Evolutionary conservation across 2,329 filamentous ascomycete genomes (phyloP).

Genomic region (Exophiala sp.): DNA sequence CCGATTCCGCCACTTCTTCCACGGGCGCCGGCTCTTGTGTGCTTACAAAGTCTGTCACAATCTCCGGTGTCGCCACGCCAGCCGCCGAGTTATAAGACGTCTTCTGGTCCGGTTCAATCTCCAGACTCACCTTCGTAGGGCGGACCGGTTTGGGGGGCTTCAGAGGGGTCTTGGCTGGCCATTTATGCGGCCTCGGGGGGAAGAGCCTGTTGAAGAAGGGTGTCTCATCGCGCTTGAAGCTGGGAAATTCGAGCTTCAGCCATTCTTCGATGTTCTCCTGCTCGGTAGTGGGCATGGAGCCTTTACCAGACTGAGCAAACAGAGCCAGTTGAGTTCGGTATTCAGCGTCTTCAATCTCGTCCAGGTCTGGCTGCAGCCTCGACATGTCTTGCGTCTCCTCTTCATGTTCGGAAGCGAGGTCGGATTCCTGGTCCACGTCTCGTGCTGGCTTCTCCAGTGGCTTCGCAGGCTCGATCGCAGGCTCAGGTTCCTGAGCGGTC

Average conservation of each 20-base stretch:
- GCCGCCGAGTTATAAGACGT: conserved; percentile 69
- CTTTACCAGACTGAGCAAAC: conserved; percentile 42
- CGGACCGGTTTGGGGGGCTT: conserved; percentile 77
- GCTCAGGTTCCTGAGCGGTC: conserved; percentile 8
- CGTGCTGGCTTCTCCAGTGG: conserved; percentile 13
- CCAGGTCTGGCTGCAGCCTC: conserved; percentile 17
- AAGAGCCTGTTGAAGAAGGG: conserved; percentile 78
- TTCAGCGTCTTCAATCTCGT: conserved; percentile 29
- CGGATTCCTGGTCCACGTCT: conserved; percentile 18
- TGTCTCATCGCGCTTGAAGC: conserved; percentile 67
- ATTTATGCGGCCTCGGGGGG: conserved; percentile 70
- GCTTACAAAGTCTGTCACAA: conserved; percentile 32
- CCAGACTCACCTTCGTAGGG: conserved; percentile 81
- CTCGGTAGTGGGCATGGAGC: conserved; percentile 20
- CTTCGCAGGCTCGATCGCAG: conserved; percentile 9
- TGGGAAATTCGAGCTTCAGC: conserved; percentile 67
- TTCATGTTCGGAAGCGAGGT: conserved; percentile 22
- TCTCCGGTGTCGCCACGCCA: conserved; percentile 10
- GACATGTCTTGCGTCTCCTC: conserved; percentile 22
- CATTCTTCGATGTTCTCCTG: conserved; percentile 26
- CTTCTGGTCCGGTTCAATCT: conserved; percentile 79
- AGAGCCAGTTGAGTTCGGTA: conserved; percentile 44
- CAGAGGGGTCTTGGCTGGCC: conserved; percentile 65
- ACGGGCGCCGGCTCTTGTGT: conserved; percentile 37
- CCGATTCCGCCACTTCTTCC: conserved; percentile 45